phyloP scores from a whole-genome alignment of 495 filamentous ascomycete species.

The Penicillium daleae region DNA sequence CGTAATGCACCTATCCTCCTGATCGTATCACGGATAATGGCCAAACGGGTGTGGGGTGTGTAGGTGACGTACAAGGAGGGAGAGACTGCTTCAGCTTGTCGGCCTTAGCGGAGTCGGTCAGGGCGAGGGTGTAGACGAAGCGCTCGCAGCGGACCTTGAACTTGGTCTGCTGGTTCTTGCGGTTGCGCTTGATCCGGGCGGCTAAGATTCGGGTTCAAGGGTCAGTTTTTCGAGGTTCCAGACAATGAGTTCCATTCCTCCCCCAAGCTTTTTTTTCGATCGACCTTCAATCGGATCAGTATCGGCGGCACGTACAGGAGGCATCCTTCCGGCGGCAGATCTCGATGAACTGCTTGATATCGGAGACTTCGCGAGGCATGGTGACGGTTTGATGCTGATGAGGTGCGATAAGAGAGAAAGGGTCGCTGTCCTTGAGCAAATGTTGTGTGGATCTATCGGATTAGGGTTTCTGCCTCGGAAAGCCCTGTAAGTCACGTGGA shows the following conservation, averaged over 20 bases:
- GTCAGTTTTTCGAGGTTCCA: conserved; percentile 21
- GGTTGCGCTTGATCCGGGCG: conserved; percentile 97
- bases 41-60: not conserved
- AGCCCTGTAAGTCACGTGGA: conserved; percentile 32
- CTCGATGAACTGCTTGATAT: conserved; percentile 99
- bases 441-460: conserved; percentile 42
- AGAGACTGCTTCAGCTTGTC: conserved; percentile 99
- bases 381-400: conserved; percentile 45
- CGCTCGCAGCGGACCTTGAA: conserved; percentile 99
- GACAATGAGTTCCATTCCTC: conserved; percentile 5
- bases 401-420: conserved; percentile 23
- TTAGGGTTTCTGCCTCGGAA: conserved; percentile 34
- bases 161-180: conserved; percentile 86
- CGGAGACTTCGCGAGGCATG: conserved; percentile 97
- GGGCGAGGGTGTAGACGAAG: conserved; percentile 93
- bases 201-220: conserved; percentile 54
- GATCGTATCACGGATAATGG: not conserved
- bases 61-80: conserved; percentile 78
- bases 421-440: conserved; percentile 20
- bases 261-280: not conserved
- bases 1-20: not conserved
- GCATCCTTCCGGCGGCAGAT: conserved; percentile 99
- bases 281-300: not conserved
- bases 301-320: conserved; percentile 68
- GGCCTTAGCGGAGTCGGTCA: conserved; percentile 98